Evolutionary conservation across 2,329 filamentous ascomycete species (phyloP).

Genomic region (Ophiostoma piceae): DNA sequence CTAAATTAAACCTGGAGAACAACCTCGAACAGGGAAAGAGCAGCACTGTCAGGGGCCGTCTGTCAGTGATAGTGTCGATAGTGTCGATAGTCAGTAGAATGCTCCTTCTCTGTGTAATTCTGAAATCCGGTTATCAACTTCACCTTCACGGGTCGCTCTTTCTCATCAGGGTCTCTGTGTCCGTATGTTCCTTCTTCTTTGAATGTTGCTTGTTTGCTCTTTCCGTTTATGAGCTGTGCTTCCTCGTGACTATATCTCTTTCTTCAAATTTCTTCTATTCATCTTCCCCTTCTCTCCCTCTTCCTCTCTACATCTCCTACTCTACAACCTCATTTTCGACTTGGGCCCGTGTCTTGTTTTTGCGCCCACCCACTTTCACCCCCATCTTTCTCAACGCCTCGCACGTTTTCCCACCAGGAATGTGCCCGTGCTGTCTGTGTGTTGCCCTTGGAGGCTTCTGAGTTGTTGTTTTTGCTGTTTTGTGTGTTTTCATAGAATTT

Average conservation of each 20-base stretch:
- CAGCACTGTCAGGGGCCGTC: neutral
- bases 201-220: neutral
- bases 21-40: slow-evolving; percentile 4
- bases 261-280: too few relatives aligned
- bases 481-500: neutral
- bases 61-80: neutral
- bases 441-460: slow-evolving; percentile 20
- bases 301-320: neutral
- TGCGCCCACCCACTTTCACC: neutral
- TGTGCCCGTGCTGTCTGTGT: slow-evolving; percentile 20
- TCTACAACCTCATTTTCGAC: slow-evolving; percentile 8
- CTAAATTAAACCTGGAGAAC: neutral
- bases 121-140: neutral
- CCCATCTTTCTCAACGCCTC: slow-evolving; percentile 9
- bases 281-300: neutral
- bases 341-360: slow-evolving; percentile 2
- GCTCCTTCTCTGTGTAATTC: neutral
- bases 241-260: neutral
- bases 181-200: neutral
- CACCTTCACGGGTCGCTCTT: slow-evolving; percentile 6
- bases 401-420: slow-evolving; percentile 18
- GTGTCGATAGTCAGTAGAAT: neutral
- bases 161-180: neutral
- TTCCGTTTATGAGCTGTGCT: neutral
- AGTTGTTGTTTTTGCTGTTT: neutral